Conservation (phyloP, 1,284 basidiomycete species). For the Tilletiopsis washingtonensis region DNA sequence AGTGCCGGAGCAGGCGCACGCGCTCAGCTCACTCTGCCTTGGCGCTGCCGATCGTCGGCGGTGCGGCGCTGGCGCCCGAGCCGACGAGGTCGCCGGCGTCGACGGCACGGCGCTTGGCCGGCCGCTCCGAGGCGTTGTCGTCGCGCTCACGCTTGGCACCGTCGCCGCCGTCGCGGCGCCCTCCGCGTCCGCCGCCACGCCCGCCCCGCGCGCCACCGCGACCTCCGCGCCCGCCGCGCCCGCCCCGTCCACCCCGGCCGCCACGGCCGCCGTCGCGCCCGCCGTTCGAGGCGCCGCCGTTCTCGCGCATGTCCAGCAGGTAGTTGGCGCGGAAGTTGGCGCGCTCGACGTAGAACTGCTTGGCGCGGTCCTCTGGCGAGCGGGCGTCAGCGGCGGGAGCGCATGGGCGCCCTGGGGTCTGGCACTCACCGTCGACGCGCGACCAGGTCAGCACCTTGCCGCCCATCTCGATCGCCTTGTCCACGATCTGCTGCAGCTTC, state of each 20-base stretch:
- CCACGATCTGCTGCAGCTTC: conserved; percentile 49
- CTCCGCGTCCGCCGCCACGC: conserved; percentile 37
- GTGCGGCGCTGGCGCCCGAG: too few species aligned
- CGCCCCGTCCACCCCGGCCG: conserved; percentile 36
- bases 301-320: conserved; percentile 48
- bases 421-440: conserved; percentile 18
- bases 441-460: conserved; percentile 48
- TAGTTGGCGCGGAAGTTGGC: conserved; percentile 54
- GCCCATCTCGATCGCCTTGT: conserved; percentile 49
- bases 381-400: neutral
- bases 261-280: conserved; percentile 56
- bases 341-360: conserved; percentile 64
- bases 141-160: conserved; percentile 1
- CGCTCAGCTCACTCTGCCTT: too few species aligned
- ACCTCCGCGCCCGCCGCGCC: conserved; percentile 46
- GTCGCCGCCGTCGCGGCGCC: conserved; percentile 21
- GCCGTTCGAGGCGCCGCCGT: conserved; percentile 59
- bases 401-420: neutral
- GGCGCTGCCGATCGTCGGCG: too few species aligned
- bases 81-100: neutral
- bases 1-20: too few species aligned
- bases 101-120: neutral
- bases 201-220: conserved; percentile 42
- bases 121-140: neutral
- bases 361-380: conserved; percentile 63